These are phyloP conservation scores for Leptomonas seymouri DNA, from an alignment of 208 protist species.

Conservation along the genomic window DNA sequence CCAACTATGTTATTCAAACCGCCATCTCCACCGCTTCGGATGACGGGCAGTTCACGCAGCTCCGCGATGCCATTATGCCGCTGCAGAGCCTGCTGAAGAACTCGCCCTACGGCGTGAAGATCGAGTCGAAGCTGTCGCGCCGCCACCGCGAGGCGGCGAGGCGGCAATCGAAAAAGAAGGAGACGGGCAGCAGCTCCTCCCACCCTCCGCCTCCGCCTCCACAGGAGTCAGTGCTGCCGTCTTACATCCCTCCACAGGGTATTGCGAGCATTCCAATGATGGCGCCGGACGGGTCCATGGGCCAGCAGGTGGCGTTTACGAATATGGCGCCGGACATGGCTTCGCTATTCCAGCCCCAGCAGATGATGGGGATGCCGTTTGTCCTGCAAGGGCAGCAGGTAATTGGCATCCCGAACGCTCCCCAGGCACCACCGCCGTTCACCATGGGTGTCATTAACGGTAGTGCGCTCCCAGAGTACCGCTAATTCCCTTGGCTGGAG, in stretches of 20 bases:
- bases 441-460: conserved; percentile 53
- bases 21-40: conserved; percentile 92
- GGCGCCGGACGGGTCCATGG: conserved; percentile 35
- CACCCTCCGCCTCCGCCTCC: conserved; percentile 16
- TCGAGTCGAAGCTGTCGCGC: conserved; percentile 92
- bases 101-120: conserved; percentile 97
- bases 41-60: conserved; percentile 89
- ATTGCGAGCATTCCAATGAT: conserved; percentile 50
- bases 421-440: conserved; percentile 40
- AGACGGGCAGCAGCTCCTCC: conserved; percentile 13
- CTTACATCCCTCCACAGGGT: conserved; percentile 37
- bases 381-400: conserved; percentile 72
- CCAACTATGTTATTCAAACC: conserved; percentile 99
- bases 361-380: conserved; percentile 69
- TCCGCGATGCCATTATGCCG: conserved; percentile 95
- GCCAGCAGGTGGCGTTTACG: conserved; percentile 58
- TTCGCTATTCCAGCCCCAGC: conserved; percentile 56
- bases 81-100: conserved; percentile 94
- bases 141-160: conserved; percentile 64
- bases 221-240: conserved; percentile 31
- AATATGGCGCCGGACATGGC: conserved; percentile 59
- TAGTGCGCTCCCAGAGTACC: conserved; percentile 31
- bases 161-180: conserved; percentile 54
- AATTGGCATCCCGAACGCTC: conserved; percentile 56
- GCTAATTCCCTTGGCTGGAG: conserved; percentile 10